phyloP scores from a whole-genome alignment of 2,329 filamentous ascomycete species.

The Lomentospora prolificans region DNA sequence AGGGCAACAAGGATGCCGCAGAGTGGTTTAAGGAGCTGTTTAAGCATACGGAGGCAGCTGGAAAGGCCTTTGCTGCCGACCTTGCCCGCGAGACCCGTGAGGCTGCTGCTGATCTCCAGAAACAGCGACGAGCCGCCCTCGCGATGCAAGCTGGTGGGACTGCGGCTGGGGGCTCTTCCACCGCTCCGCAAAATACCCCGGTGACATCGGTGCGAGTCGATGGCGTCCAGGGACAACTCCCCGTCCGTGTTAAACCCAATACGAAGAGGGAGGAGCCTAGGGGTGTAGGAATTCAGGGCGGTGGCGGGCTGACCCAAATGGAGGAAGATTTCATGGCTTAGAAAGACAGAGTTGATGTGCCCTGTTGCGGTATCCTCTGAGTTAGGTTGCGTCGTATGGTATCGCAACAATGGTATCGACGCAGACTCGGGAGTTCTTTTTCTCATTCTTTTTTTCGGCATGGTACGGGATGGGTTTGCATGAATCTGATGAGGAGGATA shows the following conservation, averaged over 20 bases:
- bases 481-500: too few relatives aligned
- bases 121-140: conserved; percentile 25
- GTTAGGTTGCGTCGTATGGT: not conserved
- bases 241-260: conserved; percentile 24
- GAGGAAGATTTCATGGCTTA: conserved; percentile 13
- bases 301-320: conserved; percentile 11
- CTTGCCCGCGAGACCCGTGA: not conserved
- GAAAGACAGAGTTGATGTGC: not conserved
- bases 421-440: too few relatives aligned
- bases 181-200: conserved; percentile 9
- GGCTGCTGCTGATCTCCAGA: not conserved
- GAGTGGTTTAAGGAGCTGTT: conserved; percentile 59
- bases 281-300: conserved; percentile 7
- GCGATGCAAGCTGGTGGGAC: conserved; percentile 23
- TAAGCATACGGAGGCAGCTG: conserved; percentile 14
- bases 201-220: conserved; percentile 34
- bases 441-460: not conserved
- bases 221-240: conserved; percentile 46
- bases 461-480: not conserved
- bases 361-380: not conserved
- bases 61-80: not conserved
- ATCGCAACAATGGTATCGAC: too few relatives aligned
- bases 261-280: conserved; percentile 9
- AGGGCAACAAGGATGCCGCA: conserved; percentile 64
- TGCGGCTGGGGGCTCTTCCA: conserved; percentile 22